These are phyloP conservation scores for Boletus rufocinnamomeus DNA, from an alignment of 768 basidiomycete genomes.

Conservation along the genomic window DNA sequence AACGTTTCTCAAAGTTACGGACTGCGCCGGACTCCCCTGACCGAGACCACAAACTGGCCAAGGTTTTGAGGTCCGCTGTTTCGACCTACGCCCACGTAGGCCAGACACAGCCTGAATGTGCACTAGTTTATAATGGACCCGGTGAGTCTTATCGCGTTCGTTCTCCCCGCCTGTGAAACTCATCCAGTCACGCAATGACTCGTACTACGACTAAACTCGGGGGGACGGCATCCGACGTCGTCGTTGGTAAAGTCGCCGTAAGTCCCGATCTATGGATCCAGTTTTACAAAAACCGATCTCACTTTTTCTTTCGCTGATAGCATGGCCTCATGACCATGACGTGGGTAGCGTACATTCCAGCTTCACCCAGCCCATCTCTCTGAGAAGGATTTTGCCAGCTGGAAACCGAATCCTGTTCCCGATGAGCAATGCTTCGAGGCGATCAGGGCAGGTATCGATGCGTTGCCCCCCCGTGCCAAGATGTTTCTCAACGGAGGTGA, in stretches of 20 bases:
- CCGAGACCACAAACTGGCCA: neutral
- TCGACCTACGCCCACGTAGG: neutral
- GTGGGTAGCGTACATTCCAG: conserved; percentile 24
- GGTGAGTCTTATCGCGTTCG: neutral
- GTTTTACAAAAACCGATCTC: neutral
- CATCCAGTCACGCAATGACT: conserved; percentile 25
- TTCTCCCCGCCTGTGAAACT: neutral
- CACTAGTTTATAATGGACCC: neutral
- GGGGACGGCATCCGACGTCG: conserved; percentile 38
- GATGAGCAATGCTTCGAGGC: conserved; percentile 64
- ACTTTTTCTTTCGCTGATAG: conserved; percentile 11
- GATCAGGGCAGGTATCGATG: conserved; percentile 54
- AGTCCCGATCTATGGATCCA: conserved; percentile 4
- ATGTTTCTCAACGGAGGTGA: conserved; percentile 53
- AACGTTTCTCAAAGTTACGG: neutral
- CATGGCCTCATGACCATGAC: conserved; percentile 64
- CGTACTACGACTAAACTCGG: conserved; percentile 38
- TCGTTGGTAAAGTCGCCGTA: conserved; percentile 43
- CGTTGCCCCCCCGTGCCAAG: conserved; percentile 45
- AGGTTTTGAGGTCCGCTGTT: neutral
- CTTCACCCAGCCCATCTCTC: neutral
- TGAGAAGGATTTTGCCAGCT: conserved; percentile 26
- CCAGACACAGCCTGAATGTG: neutral
- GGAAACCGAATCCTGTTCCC: conserved; percentile 46
- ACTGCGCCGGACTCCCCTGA: neutral